These are phyloP conservation scores for Penicillium sp. DNA, from an alignment of 2,329 filamentous ascomycete genomes.

Conservation along the genomic window DNA sequence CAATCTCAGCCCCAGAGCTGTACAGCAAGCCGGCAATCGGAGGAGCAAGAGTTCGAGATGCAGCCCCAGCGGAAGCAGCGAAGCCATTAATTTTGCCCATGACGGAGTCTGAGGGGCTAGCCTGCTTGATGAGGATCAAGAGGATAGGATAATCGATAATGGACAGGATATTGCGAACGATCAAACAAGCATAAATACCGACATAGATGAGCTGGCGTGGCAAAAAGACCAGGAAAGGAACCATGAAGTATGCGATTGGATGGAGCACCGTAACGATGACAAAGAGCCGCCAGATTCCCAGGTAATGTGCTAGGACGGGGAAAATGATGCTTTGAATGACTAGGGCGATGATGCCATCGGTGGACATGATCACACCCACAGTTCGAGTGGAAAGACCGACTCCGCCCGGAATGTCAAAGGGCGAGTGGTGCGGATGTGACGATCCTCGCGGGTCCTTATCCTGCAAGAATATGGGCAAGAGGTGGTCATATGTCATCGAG, in stretches of 20 bases:
- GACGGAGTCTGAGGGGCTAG: slow-evolving; percentile 60
- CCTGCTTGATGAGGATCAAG: slow-evolving; percentile 71
- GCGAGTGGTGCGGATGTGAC: slow-evolving; percentile 34
- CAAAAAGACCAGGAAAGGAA: slow-evolving; percentile 65
- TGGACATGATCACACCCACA: slow-evolving; percentile 66
- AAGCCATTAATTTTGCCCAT: slow-evolving; percentile 72
- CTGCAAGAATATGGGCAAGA: slow-evolving; percentile 90
- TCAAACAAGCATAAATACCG: slow-evolving; percentile 65
- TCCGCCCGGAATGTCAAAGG: slow-evolving; percentile 62
- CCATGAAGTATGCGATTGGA: slow-evolving; percentile 66
- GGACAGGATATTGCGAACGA: slow-evolving; percentile 65
- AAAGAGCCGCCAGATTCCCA: slow-evolving; percentile 69
- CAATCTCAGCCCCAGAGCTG: slow-evolving; percentile 57
- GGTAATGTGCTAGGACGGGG: slow-evolving; percentile 60
- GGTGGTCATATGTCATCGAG: slow-evolving; percentile 90
- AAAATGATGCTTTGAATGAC: slow-evolving; percentile 72
- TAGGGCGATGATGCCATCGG: slow-evolving; percentile 70
- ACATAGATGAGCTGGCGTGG: slow-evolving; percentile 55
- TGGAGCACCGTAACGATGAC: slow-evolving; percentile 65
- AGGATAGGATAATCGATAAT: slow-evolving; percentile 68
- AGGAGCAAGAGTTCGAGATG: slow-evolving; percentile 67
- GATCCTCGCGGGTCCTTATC: slow-evolving; percentile 53
- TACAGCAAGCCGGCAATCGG: slow-evolving; percentile 69
- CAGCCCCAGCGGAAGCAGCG: slow-evolving; percentile 69
- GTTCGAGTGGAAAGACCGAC: slow-evolving; percentile 65